phyloP scores from a whole-genome alignment of 2,329 filamentous ascomycete genomes.

The Fusarium equiseti region DNA sequence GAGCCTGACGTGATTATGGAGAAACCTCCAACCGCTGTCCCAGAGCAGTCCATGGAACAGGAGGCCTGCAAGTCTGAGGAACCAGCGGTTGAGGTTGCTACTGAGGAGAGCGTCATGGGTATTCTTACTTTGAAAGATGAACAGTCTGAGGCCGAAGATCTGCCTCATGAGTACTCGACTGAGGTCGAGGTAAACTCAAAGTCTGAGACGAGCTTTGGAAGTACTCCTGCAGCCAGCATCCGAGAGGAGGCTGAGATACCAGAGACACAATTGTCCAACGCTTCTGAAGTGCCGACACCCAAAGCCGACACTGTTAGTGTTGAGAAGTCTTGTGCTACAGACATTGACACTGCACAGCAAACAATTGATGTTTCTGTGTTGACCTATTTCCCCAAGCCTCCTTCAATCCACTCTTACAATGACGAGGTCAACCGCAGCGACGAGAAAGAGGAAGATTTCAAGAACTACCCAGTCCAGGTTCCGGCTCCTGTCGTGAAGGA shows the following conservation, averaged over 20 bases:
- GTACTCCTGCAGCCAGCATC: constrained; percentile 27
- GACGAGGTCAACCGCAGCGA: constrained; percentile 6
- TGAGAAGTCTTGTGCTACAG: constrained; percentile 3
- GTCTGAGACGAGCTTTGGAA: constrained; percentile 38
- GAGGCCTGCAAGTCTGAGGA: neutral
- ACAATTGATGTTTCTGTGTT: constrained; percentile 14
- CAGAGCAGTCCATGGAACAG: neutral
- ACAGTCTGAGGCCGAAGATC: constrained; percentile 23
- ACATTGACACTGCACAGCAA: constrained; percentile 6
- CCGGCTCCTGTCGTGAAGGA: neutral
- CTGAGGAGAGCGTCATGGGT: neutral
- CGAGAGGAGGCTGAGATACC: constrained; percentile 17
- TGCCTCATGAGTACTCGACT: constrained; percentile 6
- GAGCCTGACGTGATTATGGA: neutral
- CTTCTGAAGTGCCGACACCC: constrained; percentile 25
- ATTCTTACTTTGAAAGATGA: constrained; percentile 18
- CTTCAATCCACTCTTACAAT: constrained; percentile 19
- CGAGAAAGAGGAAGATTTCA: constrained; percentile 10
- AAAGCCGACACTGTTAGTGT: constrained; percentile 9
- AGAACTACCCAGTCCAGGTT: constrained; percentile 1
- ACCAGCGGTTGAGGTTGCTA: constrained; percentile 1
- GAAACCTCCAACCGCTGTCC: neutral
- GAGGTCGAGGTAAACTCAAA: constrained; percentile 35
- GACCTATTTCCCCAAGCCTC: constrained; percentile 38
- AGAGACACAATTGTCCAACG: constrained; percentile 3